Base-by-base conservation (phyloP, 1,284 basidiomycete species). In the Fomitopsis schrenkii region DNA sequence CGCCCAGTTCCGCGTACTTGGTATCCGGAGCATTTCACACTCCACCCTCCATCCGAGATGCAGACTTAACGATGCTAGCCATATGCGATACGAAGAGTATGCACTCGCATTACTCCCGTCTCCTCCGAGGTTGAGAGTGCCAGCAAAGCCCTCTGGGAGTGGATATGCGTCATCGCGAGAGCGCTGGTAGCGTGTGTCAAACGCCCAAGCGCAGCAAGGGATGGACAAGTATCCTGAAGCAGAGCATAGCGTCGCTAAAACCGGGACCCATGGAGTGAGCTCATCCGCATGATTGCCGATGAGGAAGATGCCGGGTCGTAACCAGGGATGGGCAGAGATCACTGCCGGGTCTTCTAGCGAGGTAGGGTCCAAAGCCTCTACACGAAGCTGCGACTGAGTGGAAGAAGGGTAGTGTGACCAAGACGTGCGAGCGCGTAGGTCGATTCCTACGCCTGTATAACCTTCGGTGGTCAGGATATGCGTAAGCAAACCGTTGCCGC, bases 231-330 rank as follows among this genome's bases (percentile, higher is more conserved):
- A 95, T 0, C 93, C 94, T 0, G 86, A 83, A 0, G 87, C 85
- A 5, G 69, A 69, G 35, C 78, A 71, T 7, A 91, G 73, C 0
- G 90, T 84, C 0, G 89, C 82, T 6, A 94, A 76, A 0, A 95
- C 79, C 0, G 94, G 89, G 4, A 93, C 75, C 93, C 93, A 96
- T 0, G 93, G 94, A 52, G 96, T 97, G 17, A 99, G 80, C 70
- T 99, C 96, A 75, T 99, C 96, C 0, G 96, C 92, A 73, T 99
- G 96, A 75, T 98, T 98, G 10, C 93, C 95, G 54, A 99, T 91
- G 57, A 98, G 75, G 75, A 97, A 98, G 1, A 81, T 76, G 0
- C 81, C 85, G 3, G 74, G 73, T 9, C 68, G 67, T 15, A 79
- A 67, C 58, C 69, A 71, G 8, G 67, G 66, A 57, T 68, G 64